These are phyloP conservation scores for Fusarium sp. DNA, from an alignment of 2,329 filamentous ascomycete genomes.

Conservation along the genomic window DNA sequence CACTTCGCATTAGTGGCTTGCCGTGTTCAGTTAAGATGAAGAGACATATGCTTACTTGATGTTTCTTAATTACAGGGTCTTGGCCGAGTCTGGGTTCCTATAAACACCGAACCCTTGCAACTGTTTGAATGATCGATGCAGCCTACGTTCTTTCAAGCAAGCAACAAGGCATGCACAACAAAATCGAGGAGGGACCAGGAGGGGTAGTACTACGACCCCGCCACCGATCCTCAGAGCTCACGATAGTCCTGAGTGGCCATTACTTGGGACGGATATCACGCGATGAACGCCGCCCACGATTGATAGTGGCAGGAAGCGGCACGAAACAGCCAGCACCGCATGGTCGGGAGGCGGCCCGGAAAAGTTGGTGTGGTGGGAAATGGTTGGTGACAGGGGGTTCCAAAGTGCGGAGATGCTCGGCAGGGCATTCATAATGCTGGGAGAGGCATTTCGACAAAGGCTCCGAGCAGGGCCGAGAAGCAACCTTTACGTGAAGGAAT, in stretches of 20 bases:
- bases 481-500: neutral
- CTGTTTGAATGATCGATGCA: conserved; percentile 17
- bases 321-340: neutral
- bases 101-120: conserved; percentile 47
- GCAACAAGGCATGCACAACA: conserved; percentile 4
- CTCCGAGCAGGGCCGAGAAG: neutral
- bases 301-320: conserved; percentile 4
- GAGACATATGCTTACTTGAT: conserved; percentile 35
- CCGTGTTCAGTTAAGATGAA: conserved; percentile 9
- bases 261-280: conserved; percentile 5
- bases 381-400: conserved; percentile 10
- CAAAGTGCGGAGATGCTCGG: conserved; percentile 13
- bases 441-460: conserved; percentile 3
- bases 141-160: conserved; percentile 4
- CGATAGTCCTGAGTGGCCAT: conserved; percentile 7
- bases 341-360: conserved; percentile 21
- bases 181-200: conserved; percentile 8
- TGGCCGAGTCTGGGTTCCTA: conserved; percentile 70
- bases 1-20: conserved; percentile 10
- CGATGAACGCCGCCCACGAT: conserved; percentile 3
- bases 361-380: conserved; percentile 23
- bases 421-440: conserved; percentile 5
- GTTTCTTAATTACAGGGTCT: conserved; percentile 56
- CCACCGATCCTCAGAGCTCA: conserved; percentile 5
- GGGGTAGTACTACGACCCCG: conserved; percentile 5